Conservation (phyloP, 768 basidiomycete genomes). For the Cystofilobasidium capitatum region DNA sequence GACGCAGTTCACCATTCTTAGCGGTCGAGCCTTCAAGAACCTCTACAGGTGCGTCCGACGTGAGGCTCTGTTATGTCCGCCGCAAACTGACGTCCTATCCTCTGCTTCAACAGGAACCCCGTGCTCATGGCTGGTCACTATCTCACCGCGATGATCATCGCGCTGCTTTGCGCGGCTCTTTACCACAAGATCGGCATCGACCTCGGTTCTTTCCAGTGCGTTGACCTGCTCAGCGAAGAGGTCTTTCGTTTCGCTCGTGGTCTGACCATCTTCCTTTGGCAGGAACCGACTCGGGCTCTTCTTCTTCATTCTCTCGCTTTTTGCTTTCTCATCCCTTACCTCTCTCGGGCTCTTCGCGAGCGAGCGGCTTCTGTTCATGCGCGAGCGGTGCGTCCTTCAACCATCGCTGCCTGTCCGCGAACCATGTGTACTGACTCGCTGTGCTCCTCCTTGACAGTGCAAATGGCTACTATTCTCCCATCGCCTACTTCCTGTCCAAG, state of each 20-base stretch:
- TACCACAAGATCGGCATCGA: constrained; percentile 25
- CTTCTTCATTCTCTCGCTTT: constrained; percentile 93
- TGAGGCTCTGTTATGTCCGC: background rate
- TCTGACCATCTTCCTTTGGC: background rate
- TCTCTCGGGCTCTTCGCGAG: constrained; percentile 89
- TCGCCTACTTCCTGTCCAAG: constrained; percentile 95
- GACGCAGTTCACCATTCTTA: constrained; percentile 88
- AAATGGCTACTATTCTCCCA: constrained; percentile 94
- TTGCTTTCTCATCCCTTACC: constrained; percentile 92
- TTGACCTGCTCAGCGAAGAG: background rate
- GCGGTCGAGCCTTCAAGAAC: constrained; percentile 96
- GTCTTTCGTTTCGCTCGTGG: background rate
- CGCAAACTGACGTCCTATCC: background rate
- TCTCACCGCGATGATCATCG: constrained; percentile 67
- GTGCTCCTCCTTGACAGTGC: too few species aligned
- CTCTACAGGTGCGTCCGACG: constrained; percentile 54
- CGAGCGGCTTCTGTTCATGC: constrained; percentile 91
- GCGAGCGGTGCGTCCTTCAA: constrained; percentile 62
- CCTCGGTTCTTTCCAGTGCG: constrained; percentile 27
- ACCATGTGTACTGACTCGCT: too few species aligned
- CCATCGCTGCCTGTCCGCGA: background rate
- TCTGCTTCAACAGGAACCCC: constrained; percentile 51
- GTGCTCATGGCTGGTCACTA: constrained; percentile 87
- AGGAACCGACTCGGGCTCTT: constrained; percentile 61
- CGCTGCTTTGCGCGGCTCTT: constrained; percentile 37